These are phyloP conservation scores for Colletotrichum shisoi DNA, from an alignment of 2,329 filamentous ascomycete species.

Conservation along the genomic window DNA sequence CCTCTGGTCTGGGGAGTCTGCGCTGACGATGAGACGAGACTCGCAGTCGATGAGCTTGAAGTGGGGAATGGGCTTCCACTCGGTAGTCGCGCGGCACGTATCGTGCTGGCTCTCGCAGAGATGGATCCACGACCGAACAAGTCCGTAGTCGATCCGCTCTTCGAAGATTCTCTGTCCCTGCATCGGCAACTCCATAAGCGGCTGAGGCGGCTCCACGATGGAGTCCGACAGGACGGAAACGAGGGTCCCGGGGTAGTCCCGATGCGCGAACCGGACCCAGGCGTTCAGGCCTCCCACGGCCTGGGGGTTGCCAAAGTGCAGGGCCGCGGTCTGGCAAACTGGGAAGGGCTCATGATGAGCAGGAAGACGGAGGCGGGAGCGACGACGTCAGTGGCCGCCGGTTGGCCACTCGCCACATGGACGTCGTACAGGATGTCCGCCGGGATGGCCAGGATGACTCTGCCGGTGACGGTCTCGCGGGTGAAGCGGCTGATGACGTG, in stretches of 20 bases:
- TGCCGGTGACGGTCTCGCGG: slow-evolving; percentile 5
- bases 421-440: slow-evolving; percentile 3
- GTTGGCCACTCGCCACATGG: neutral
- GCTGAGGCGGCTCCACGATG: neutral
- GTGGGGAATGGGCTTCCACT: neutral
- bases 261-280: slow-evolving; percentile 5
- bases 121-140: slow-evolving; percentile 13
- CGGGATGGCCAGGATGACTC: slow-evolving; percentile 12
- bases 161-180: neutral
- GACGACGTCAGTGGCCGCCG: too few relatives aligned
- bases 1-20: neutral
- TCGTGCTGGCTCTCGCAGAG: slow-evolving; percentile 5
- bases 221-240: neutral
- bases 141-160: slow-evolving; percentile 2
- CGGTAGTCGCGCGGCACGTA: neutral
- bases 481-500: neutral
- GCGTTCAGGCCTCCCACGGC: neutral
- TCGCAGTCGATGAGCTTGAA: slow-evolving; percentile 26
- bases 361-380: slow-evolving; percentile 7
- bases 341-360: slow-evolving; percentile 3
- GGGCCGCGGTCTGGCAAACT: neutral
- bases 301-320: slow-evolving; percentile 4
- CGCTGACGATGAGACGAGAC: slow-evolving; percentile 14
- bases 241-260: neutral
- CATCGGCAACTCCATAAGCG: neutral